Base-by-base conservation (phyloP, 176 grass and related monocot genomes). In the Areca catechu region DNA sequence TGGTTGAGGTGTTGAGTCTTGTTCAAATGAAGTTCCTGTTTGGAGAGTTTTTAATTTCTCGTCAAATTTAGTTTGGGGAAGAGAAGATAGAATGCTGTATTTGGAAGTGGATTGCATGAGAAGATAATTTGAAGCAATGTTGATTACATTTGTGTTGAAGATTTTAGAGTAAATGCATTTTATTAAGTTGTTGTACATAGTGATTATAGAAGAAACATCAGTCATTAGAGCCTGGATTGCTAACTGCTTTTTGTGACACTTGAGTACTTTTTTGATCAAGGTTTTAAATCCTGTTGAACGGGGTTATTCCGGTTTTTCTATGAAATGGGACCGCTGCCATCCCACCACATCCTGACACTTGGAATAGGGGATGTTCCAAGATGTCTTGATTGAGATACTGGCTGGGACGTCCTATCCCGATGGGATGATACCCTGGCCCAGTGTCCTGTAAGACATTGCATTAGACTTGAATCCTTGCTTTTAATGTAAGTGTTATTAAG, bases 111-210 rank as follows among this genome's bases (percentile, higher is more conserved):
- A 56, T 88, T 68, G 28, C 62, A 72, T 88, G 81, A 86, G 85
- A 95, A 95, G 89, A 81, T 89, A 86, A 86, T 71, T 58, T 61
- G 58, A 43, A 75, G 82, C 53, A 73, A 75, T 85, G 76, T 85
- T 63, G 60, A 83, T 75, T 81, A 84, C 63, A 96, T 24, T 24
- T 3, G 23, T 24, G 23, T 24, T 24, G 23, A 24, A 29, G 77
- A 74, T 68, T 77, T 60, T 65, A 70, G 75, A 90, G 82, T 69
- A 48, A 86, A 69, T 29, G 77, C 62, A 68, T 75, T 79, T 75
- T 77, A 62, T 51, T 70, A 72, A 89, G 78, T 85, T 78, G 54
- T 58, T 48, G 15, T 73, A 53, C 1, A n/a, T 74, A 84, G 85
- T 81, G 50, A 61, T 65, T 85, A 71, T 66, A 77, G 74, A 81